Conservation (phyloP, 2,329 filamentous ascomycete genomes). For the Aspergillus latus region DNA sequence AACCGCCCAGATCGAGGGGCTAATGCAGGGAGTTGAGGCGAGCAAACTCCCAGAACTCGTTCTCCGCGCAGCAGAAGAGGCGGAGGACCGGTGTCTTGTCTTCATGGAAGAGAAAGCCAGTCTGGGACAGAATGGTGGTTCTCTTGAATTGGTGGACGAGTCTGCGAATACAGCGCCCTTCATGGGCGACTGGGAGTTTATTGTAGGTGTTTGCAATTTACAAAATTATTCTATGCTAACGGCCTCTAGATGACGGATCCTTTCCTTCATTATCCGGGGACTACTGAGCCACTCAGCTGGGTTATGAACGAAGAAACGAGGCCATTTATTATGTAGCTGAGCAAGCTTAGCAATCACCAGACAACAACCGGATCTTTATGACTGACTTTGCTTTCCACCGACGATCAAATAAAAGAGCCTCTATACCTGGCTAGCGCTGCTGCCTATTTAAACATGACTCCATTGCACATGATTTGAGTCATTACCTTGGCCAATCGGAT, state of each 20-base stretch:
- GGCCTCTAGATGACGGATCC: slow-evolving; percentile 30
- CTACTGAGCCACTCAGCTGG: slow-evolving; percentile 22
- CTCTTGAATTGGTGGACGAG: slow-evolving; percentile 16
- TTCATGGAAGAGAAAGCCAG: slow-evolving; percentile 27
- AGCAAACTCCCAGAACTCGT: slow-evolving; percentile 38
- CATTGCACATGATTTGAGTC: background rate
- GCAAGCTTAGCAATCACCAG: background rate
- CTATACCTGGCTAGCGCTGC: background rate
- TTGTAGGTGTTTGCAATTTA: slow-evolving; percentile 32
- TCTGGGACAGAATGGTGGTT: slow-evolving; percentile 9
- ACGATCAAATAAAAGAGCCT: background rate
- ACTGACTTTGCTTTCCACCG: background rate
- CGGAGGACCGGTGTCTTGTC: slow-evolving; percentile 23
- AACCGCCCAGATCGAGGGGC: slow-evolving; percentile 44
- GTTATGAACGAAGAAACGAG: slow-evolving; percentile 13
- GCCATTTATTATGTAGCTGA: slow-evolving; percentile 1
- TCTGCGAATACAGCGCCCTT: slow-evolving; percentile 27
- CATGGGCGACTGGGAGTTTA: slow-evolving; percentile 46
- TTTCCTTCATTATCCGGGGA: slow-evolving; percentile 25
- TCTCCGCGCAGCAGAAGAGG: slow-evolving; percentile 41
- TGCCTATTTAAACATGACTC: background rate
- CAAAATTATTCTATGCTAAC: background rate
- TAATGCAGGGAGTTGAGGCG: slow-evolving; percentile 38
- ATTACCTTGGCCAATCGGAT: background rate
- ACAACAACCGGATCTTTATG: background rate